These are phyloP conservation scores for Amoebophrya sp. DNA, from an alignment of 169 alveolate genomes.

Conservation along the genomic window DNA sequence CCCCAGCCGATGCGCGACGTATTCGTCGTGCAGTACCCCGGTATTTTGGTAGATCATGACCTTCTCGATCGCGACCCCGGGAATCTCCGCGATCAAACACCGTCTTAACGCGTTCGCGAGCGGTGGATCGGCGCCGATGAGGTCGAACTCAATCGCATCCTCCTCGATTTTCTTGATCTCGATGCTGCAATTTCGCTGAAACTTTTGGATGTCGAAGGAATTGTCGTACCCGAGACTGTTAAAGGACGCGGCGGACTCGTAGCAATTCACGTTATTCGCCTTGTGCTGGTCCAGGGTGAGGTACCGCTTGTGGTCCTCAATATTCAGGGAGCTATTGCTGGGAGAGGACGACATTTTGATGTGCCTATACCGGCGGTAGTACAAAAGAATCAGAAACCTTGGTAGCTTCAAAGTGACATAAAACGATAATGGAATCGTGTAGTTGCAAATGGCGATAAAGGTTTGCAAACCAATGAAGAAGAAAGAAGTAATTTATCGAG, in stretches of 20 bases:
- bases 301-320: not conserved
- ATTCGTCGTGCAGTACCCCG: constrained; percentile 95
- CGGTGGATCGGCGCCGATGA: constrained; percentile 74
- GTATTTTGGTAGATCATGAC: constrained; percentile 62
- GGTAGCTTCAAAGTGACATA: too few relatives aligned
- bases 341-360: too few relatives aligned
- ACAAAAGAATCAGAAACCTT: too few relatives aligned
- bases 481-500: too few relatives aligned
- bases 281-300: not conserved
- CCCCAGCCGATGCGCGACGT: constrained; percentile 95
- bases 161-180: not conserved
- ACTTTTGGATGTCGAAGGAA: not conserved
- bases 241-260: not conserved
- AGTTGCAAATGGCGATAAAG: too few relatives aligned
- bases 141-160: constrained; percentile 49
- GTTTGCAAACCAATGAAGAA: too few relatives aligned
- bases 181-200: not conserved
- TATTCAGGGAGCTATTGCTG: not conserved
- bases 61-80: constrained; percentile 85
- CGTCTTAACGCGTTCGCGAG: constrained; percentile 85
- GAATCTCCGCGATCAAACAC: constrained; percentile 83
- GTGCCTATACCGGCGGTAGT: too few relatives aligned
- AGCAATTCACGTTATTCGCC: not conserved
- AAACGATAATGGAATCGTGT: too few relatives aligned
- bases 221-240: not conserved